Base-by-base conservation (phyloP, 2,329 filamentous ascomycete species). In the Fusarium metavorans region DNA sequence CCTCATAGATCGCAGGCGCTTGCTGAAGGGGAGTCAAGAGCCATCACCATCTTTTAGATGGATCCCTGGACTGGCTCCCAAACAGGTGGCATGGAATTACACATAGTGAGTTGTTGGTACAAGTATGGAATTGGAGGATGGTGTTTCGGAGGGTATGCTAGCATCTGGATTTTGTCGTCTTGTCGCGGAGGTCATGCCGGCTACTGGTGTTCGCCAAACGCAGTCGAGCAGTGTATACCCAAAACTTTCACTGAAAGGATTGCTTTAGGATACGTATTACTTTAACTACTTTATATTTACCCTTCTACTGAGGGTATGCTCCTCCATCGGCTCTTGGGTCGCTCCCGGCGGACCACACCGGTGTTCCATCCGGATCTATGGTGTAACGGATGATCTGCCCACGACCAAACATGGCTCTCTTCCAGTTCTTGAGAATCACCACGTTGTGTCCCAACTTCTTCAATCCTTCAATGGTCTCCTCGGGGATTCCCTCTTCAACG, bases 291-390 rank as follows among this genome's bases (percentile, higher is more conserved):
- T 25, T 16, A 45, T 14, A 6, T 13, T 2, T 4, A 5, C 3
- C 2, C 20, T 20, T 20, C 20, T 20, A 82, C 73, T 82, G 82
- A 39, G 90, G 90, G 80, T 88, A 92, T 9, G 90, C 90, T 3
- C 82, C 90, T 0, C 97, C 96, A 83, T 99, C 96, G 0, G 94
- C 96, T 69, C 97, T 90, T 77, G 90, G 88, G 85, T 99, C 96
- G 81, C 95, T 98, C 1, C 95, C 96, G 0, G 92, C 96, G 65
- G 94, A 97, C 90, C 94, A 98, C 2, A 98, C 88, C 8, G 90
- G 87, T 34, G 88, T 87, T 5, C 91, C 90, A 50, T 97, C 94
- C 0, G 85, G 82, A 75, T 98, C 95, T 30, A 92, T 85, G 81
- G 93, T 92, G 80, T 91, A 91, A 67, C 94, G 86, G 71, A 98